These are phyloP conservation scores for Chrysanthemum lavandulifolium DNA, from an alignment of 129 eudicot genomes.

Conservation along the genomic window DNA sequence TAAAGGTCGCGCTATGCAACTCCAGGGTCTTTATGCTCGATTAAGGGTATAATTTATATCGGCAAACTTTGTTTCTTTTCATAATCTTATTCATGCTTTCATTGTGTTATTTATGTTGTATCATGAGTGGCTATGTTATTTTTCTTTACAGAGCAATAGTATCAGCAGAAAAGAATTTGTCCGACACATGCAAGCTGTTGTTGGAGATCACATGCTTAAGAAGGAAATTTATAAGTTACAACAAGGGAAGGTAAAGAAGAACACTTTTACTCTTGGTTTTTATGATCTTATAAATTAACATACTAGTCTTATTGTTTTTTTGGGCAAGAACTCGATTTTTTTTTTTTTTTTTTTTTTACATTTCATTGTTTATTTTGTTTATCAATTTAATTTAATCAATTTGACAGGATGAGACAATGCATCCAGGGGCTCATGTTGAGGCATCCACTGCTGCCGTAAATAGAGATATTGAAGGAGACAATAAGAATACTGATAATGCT, in stretches of 20 bases:
- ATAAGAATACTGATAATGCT: neutral
- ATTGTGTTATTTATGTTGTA: slow-evolving; percentile 3
- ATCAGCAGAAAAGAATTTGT: slow-evolving; percentile 69
- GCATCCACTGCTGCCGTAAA: no score
- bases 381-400: no score
- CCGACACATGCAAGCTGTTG: slow-evolving; percentile 64
- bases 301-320: no score
- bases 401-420: no score
- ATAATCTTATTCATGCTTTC: neutral
- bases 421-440: no score
- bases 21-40: slow-evolving; percentile 55
- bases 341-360: no score
- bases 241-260: slow-evolving; percentile 56
- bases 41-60: slow-evolving; percentile 45
- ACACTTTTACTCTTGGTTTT: neutral
- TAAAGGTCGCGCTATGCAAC: slow-evolving; percentile 81
- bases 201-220: slow-evolving; percentile 86
- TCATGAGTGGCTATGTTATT: neutral
- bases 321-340: neutral
- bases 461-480: slow-evolving; percentile 21
- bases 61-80: neutral
- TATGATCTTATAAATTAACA: neutral
- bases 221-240: slow-evolving; percentile 72
- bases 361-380: no score
- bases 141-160: slow-evolving; percentile 51